These are phyloP conservation scores for Schizosaccharomyces japonicus DNA, from an alignment of 805 yeast genomes.

Conservation along the genomic window DNA sequence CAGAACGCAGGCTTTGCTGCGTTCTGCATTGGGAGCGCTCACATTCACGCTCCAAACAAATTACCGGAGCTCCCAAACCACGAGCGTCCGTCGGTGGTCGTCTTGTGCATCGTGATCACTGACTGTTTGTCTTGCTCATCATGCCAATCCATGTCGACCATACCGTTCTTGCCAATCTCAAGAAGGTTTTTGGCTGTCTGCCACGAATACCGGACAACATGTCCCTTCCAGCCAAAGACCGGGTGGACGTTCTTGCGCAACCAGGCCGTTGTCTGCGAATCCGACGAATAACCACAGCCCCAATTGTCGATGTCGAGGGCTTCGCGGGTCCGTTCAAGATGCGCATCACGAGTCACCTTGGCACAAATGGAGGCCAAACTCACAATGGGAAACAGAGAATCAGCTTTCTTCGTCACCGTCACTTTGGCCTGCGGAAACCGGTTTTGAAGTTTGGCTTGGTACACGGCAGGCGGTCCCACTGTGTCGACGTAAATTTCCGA, in stretches of 20 bases:
- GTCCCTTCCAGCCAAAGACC: slow-evolving; percentile 60
- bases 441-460: slow-evolving; percentile 47
- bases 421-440: slow-evolving; percentile 48
- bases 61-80: no score
- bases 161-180: slow-evolving; percentile 19
- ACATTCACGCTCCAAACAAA: no score
- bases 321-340: slow-evolving; percentile 17
- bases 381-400: slow-evolving; percentile 72
- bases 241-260: slow-evolving; percentile 35
- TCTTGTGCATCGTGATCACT: background rate
- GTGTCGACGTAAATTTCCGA: slow-evolving; percentile 73
- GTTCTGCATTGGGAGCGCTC: no score
- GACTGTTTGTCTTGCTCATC: background rate
- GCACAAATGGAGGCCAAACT: slow-evolving; percentile 91
- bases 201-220: slow-evolving; percentile 71
- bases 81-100: background rate
- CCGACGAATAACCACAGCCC: slow-evolving; percentile 92
- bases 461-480: slow-evolving; percentile 80
- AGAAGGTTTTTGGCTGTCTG: slow-evolving; percentile 66
- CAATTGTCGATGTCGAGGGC: slow-evolving; percentile 16
- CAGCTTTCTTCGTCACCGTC: slow-evolving; percentile 86
- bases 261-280: slow-evolving; percentile 70
- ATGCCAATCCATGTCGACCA: slow-evolving; percentile 13
- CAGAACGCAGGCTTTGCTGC: no score
- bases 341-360: slow-evolving; percentile 72